These are phyloP conservation scores for Boletus pseudopeckii DNA, from an alignment of 768 basidiomycete species.

Conservation along the genomic window DNA sequence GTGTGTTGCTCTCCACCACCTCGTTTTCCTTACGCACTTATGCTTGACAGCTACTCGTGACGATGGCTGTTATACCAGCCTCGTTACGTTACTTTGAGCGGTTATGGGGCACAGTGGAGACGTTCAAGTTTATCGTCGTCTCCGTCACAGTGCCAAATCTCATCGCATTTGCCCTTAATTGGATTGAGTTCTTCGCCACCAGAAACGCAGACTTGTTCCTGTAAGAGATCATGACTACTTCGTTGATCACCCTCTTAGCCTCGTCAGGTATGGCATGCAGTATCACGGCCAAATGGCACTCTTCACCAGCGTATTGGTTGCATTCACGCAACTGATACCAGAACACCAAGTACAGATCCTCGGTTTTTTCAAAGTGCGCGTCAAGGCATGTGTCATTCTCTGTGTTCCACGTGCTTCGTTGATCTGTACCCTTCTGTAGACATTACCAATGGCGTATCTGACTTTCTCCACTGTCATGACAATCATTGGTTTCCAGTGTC, in stretches of 20 bases:
- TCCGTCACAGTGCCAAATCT: constrained; percentile 80
- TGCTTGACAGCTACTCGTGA: constrained; percentile 61
- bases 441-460: constrained; percentile 91
- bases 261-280: constrained; percentile 72
- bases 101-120: constrained; percentile 88
- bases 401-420: neutral
- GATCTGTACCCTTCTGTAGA: constrained; percentile 44
- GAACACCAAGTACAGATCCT: constrained; percentile 96
- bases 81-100: constrained; percentile 89
- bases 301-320: constrained; percentile 85
- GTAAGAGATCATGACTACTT: constrained; percentile 43
- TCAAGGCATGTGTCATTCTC: constrained; percentile 61
- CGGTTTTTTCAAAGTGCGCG: constrained; percentile 77
- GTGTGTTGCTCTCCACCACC: constrained; percentile 42
- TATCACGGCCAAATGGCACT: constrained; percentile 94
- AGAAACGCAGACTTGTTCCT: constrained; percentile 71
- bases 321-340: constrained; percentile 96
- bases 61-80: constrained; percentile 75
- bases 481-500: constrained; percentile 80
- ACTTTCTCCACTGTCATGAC: constrained; percentile 85
- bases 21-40: constrained; percentile 4
- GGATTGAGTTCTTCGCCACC: constrained; percentile 78
- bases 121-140: constrained; percentile 78
- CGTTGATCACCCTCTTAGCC: constrained; percentile 10
- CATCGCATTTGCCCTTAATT: constrained; percentile 84